A percentile compares a stretch with the other conserved stretches of the same genome.
phyloP scores from a whole-genome alignment of 2,329 filamentous ascomycete genomes.

The Penicillium sp. region DNA sequence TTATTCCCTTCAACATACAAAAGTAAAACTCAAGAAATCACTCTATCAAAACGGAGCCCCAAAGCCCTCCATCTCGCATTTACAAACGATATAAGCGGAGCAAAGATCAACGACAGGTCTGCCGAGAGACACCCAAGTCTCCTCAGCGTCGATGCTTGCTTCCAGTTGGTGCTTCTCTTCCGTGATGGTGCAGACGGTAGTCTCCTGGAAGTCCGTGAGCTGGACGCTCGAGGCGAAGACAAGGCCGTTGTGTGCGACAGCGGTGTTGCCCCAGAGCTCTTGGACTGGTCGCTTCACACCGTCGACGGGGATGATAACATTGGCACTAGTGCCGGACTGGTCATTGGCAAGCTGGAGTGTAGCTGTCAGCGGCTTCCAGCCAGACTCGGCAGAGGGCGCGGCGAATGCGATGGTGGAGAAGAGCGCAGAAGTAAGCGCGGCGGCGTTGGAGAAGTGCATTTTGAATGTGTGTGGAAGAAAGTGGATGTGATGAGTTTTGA shows the following conservation, averaged over 20 bases:
- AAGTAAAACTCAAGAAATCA: not conserved
- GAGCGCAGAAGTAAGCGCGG: conserved; percentile 19
- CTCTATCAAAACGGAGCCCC: not conserved
- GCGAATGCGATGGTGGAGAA: conserved; percentile 21
- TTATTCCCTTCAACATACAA: not conserved
- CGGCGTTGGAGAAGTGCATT: conserved; percentile 23
- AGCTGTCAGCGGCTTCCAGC: conserved; percentile 10
- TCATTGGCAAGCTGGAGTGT: conserved; percentile 31
- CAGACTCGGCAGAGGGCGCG: conserved; percentile 10
- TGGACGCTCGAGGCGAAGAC: conserved; percentile 29
- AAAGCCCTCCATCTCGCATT: conserved; percentile 13
- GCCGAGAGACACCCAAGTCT: conserved; percentile 16
- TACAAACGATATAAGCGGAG: conserved; percentile 16
- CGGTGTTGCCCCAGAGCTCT: conserved; percentile 25
- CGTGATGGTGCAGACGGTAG: conserved; percentile 21
- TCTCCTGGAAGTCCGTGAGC: conserved; percentile 22
- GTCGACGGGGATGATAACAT: conserved; percentile 21
- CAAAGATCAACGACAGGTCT: conserved; percentile 15
- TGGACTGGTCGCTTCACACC: conserved; percentile 21
- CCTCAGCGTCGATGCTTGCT: conserved; percentile 12
- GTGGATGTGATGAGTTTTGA: not conserved
- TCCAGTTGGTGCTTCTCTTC: conserved; percentile 10
- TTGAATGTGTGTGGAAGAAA: conserved; percentile 9
- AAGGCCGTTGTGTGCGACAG: conserved; percentile 19
- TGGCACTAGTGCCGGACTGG: conserved; percentile 25